Evolutionary conservation across 176 grass and related monocot species (phyloP).

Genomic region (Cenchrus fungigraminus): DNA sequence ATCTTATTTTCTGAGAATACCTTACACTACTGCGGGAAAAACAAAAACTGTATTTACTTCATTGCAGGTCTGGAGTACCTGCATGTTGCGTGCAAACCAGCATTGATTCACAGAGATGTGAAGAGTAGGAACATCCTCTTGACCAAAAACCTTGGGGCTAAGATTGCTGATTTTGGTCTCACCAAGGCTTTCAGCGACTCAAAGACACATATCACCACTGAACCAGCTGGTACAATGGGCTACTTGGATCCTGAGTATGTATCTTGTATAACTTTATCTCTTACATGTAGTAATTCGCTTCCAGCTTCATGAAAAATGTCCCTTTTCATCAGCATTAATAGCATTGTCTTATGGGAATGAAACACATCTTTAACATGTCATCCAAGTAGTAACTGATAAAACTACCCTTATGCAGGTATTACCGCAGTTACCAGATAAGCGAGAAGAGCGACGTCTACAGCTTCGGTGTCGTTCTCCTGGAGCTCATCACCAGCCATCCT

Average conservation of each 20-base stretch:
- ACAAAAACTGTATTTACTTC: background rate
- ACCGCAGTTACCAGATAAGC: slow-evolving; percentile 33
- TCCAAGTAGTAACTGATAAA: background rate
- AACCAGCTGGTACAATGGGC: slow-evolving; percentile 45
- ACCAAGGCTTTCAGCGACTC: slow-evolving; percentile 49
- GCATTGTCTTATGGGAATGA: background rate
- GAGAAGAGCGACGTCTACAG: slow-evolving; percentile 55
- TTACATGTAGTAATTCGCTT: background rate
- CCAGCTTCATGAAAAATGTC: background rate
- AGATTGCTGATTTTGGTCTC: slow-evolving; percentile 59
- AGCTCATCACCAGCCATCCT: slow-evolving; percentile 44
- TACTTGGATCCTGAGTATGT: slow-evolving; percentile 59
- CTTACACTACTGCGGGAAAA: background rate
- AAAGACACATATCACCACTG: slow-evolving; percentile 50
- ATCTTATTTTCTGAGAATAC: slow-evolving; percentile 9
- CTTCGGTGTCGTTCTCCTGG: slow-evolving; percentile 41
- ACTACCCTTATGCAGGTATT: slow-evolving; percentile 24
- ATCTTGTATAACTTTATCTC: background rate
- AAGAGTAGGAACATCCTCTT: slow-evolving; percentile 60
- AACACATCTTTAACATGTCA: no score
- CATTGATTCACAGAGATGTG: slow-evolving; percentile 62
- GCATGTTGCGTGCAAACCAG: slow-evolving; percentile 33
- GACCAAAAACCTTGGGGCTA: slow-evolving; percentile 34
- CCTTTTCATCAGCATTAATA: background rate
- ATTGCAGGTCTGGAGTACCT: slow-evolving; percentile 58